Evolutionary conservation across 495 filamentous ascomycete species (phyloP).

Genomic region (Opeltia flavorubescens): DNA sequence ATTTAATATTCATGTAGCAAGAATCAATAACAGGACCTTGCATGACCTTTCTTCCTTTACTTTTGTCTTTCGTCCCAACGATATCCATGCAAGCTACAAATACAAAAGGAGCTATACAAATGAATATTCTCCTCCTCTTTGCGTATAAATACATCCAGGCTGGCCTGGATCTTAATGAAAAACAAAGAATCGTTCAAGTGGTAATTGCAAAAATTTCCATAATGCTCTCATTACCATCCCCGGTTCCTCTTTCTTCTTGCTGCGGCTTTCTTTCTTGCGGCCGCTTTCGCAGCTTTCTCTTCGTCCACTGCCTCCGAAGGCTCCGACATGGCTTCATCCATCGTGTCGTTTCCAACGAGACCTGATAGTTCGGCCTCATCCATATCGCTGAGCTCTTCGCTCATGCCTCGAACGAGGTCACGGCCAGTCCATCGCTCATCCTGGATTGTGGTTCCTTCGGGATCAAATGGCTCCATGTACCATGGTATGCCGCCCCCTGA

Average conservation of each 20-base stretch:
- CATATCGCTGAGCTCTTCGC: constrained; percentile 76
- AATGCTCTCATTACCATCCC: constrained; percentile 14
- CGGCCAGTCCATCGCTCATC: constrained; percentile 68
- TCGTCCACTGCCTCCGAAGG: constrained; percentile 1
- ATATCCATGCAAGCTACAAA: too few species aligned
- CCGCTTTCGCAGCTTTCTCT: neutral
- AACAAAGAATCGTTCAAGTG: too few species aligned
- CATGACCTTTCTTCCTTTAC: too few species aligned
- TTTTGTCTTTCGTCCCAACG: too few species aligned
- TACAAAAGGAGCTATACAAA: too few species aligned
- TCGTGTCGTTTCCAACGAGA: constrained; percentile 33
- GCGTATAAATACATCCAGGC: too few species aligned
- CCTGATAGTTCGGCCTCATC: constrained; percentile 74
- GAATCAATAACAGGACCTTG: too few species aligned
- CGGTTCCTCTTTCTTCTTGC: constrained; percentile 27
- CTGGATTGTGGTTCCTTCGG: constrained; percentile 57
- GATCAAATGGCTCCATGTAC: constrained; percentile 77
- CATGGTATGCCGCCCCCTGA: constrained; percentile 67
- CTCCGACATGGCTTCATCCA: neutral
- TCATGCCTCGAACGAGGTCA: constrained; percentile 61
- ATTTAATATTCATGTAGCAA: too few species aligned
- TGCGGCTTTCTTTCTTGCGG: neutral
- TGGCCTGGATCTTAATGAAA: too few species aligned
- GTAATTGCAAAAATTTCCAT: too few species aligned
- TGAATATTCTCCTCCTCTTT: too few species aligned